These are phyloP conservation scores for Lipomyces yamanashiensis DNA, from an alignment of 805 yeast genomes.

Conservation along the genomic window DNA sequence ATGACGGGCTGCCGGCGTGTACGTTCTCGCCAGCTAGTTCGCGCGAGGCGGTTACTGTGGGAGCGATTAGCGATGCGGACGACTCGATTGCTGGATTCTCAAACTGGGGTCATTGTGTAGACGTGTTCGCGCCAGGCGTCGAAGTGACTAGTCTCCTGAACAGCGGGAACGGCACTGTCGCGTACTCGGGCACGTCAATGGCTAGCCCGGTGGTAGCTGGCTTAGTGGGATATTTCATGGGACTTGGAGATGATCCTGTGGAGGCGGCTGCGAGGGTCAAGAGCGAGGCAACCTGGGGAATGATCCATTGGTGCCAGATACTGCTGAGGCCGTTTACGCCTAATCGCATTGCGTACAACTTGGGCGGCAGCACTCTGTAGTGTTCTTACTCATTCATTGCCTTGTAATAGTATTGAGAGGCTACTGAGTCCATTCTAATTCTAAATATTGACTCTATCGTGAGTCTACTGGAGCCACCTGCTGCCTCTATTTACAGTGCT, in stretches of 20 bases:
- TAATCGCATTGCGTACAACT: conserved; percentile 33
- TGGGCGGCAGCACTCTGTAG: conserved; percentile 16
- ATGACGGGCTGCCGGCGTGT: conserved; percentile 78
- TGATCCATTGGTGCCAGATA: conserved; percentile 36
- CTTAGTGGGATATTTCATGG: conserved; percentile 75
- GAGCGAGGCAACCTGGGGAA: conserved; percentile 30
- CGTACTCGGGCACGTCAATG: conserved; percentile 86
- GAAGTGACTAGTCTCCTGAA: conserved; percentile 66
- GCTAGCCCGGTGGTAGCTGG: conserved; percentile 98
- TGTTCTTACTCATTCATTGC: too few relatives aligned
- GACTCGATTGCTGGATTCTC: conserved; percentile 77
- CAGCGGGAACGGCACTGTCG: conserved; percentile 39
- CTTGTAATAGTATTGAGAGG: too few relatives aligned
- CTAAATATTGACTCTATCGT: too few relatives aligned
- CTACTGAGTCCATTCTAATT: too few relatives aligned
- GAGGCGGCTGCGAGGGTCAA: conserved; percentile 40
- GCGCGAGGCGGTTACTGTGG: conserved; percentile 72
- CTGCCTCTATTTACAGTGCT: too few relatives aligned
- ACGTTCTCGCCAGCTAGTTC: conserved; percentile 86
- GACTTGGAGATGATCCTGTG: conserved; percentile 40
- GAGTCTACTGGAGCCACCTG: too few relatives aligned
- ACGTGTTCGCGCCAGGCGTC: conserved; percentile 84
- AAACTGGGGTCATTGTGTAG: conserved; percentile 95
- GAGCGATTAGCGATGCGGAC: conserved; percentile 78
- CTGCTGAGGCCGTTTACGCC: conserved; percentile 38